These are phyloP conservation scores for Wickerhamomyces sp. DNA, from an alignment of 1,139 yeast species.

Conservation along the genomic window DNA sequence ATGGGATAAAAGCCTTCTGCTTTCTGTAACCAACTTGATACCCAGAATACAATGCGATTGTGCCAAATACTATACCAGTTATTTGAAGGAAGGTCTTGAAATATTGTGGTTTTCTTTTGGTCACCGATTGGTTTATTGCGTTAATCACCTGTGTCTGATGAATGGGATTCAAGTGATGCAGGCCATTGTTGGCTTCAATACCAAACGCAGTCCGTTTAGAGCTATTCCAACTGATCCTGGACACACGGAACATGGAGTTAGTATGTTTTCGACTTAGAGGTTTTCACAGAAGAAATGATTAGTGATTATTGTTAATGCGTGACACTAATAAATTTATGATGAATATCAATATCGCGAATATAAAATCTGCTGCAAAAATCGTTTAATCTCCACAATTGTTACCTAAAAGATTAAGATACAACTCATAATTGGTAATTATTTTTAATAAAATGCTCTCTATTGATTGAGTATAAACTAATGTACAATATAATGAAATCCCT, in stretches of 20 bases:
- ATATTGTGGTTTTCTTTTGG: slow-evolving; percentile 2
- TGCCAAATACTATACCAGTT: slow-evolving; percentile 4
- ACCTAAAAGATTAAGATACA: no score
- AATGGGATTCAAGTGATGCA: neutral
- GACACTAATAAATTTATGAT: no score
- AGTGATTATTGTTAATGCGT: no score
- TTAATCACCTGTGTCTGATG: slow-evolving; percentile 6
- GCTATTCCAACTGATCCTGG: neutral
- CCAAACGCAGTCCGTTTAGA: neutral
- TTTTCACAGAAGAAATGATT: no score
- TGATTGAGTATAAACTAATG: no score
- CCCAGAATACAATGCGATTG: slow-evolving; percentile 7
- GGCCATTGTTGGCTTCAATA: neutral
- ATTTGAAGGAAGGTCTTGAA: slow-evolving; percentile 6
- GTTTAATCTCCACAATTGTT: no score
- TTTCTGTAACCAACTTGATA: slow-evolving; percentile 11
- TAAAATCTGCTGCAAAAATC: no score
- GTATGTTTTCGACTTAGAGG: no score
- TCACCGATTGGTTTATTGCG: slow-evolving; percentile 9
- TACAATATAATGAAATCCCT: no score
- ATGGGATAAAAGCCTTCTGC: slow-evolving; percentile 13
- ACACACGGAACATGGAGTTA: neutral
- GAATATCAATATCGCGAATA: no score
- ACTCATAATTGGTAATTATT: no score
- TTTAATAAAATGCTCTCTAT: no score